These are phyloP conservation scores for Plectosphaerella plurivora DNA, from an alignment of 2,329 filamentous ascomycete genomes.

Conservation along the genomic window DNA sequence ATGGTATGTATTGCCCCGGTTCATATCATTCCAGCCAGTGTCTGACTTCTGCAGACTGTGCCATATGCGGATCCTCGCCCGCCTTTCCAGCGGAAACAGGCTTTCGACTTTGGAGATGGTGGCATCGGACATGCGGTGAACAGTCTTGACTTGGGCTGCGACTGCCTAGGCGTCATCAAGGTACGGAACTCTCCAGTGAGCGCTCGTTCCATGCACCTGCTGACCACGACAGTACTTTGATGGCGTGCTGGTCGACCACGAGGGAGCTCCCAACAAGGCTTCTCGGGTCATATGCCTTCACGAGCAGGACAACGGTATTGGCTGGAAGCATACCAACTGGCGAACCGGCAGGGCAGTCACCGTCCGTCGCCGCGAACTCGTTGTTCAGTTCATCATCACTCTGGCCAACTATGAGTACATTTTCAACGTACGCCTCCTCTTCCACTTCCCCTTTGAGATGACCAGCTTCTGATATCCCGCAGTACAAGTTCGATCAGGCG, in stretches of 20 bases:
- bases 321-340: constrained; percentile 41
- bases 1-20: constrained; percentile 26
- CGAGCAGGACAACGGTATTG: constrained; percentile 12
- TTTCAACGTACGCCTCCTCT: constrained; percentile 10
- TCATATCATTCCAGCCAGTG: neutral
- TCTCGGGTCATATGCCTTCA: constrained; percentile 43
- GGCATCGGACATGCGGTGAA: constrained; percentile 62
- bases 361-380: constrained; percentile 44
- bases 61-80: constrained; percentile 59
- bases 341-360: constrained; percentile 47
- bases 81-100: constrained; percentile 62
- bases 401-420: constrained; percentile 53
- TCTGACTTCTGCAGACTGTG: constrained; percentile 29
- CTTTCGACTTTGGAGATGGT: constrained; percentile 65
- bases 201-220: too few relatives aligned
- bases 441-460: neutral
- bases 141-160: constrained; percentile 63
- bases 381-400: constrained; percentile 54
- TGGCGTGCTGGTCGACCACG: constrained; percentile 43
- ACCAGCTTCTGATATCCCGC: neutral
- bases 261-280: constrained; percentile 45
- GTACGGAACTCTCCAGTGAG: neutral
- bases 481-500: constrained; percentile 41
- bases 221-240: constrained; percentile 40
- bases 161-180: constrained; percentile 60